These are phyloP conservation scores for Kodamaea sagamina DNA, from an alignment of 805 yeast species.

Conservation along the genomic window DNA sequence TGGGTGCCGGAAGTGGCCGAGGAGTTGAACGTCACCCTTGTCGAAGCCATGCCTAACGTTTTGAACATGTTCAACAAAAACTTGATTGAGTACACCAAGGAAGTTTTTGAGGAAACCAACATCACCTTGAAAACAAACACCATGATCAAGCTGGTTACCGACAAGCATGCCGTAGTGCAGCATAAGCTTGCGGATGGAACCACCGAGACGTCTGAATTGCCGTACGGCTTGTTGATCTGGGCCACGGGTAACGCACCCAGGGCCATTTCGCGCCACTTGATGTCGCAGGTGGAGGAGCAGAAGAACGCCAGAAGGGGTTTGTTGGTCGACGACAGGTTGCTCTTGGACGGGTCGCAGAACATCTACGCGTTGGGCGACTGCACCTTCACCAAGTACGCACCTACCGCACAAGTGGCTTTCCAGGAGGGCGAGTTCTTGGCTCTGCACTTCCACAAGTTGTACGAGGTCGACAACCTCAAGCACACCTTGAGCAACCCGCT, in stretches of 20 bases:
- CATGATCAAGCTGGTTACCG: slow-evolving; percentile 84
- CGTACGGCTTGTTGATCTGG: slow-evolving; percentile 94
- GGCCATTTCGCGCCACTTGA: slow-evolving; percentile 65
- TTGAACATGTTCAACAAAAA: slow-evolving; percentile 71
- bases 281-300: slow-evolving; percentile 70
- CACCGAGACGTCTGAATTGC: slow-evolving; percentile 60
- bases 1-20: slow-evolving; percentile 85
- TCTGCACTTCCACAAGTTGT: slow-evolving; percentile 62
- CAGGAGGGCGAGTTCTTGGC: slow-evolving; percentile 90
- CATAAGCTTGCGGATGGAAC: slow-evolving; percentile 67
- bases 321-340: slow-evolving; percentile 77
- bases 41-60: slow-evolving; percentile 91
- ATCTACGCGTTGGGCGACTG: slow-evolving; percentile 94
- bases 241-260: slow-evolving; percentile 96
- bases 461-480: slow-evolving; percentile 60
- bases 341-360: slow-evolving; percentile 79
- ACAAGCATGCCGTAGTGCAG: slow-evolving; percentile 66
- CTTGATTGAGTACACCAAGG: slow-evolving; percentile 76
- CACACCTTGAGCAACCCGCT: slow-evolving; percentile 40
- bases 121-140: slow-evolving; percentile 80
- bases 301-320: slow-evolving; percentile 89
- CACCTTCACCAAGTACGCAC: slow-evolving; percentile 86
- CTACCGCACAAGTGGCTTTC: slow-evolving; percentile 97
- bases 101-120: slow-evolving; percentile 64
- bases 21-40: slow-evolving; percentile 80